These are phyloP conservation scores for Leucoagaricus sp. DNA, from an alignment of 1,284 basidiomycete genomes.

Conservation along the genomic window DNA sequence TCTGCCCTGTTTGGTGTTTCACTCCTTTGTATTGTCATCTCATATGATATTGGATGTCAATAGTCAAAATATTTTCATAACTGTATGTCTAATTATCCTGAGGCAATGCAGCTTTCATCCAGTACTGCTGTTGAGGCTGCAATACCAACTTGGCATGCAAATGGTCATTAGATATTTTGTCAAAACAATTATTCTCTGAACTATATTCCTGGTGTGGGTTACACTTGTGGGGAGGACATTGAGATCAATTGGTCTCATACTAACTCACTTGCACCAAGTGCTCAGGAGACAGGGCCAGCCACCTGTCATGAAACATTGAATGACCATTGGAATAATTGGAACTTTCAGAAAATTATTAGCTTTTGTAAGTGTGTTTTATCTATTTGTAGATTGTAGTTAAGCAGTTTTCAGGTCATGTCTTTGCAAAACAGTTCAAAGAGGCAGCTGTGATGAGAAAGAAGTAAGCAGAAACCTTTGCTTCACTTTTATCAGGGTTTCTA, in stretches of 20 bases:
- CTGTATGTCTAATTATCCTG: constrained; percentile 7
- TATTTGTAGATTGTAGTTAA: constrained; percentile 1
- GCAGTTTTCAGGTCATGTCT: constrained; percentile 2
- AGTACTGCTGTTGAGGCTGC: constrained; percentile 4
- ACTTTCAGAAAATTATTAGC: constrained; percentile 19
- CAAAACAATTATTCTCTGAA: constrained; percentile 7
- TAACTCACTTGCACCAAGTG: constrained; percentile 23
- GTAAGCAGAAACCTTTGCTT: constrained; percentile 10
- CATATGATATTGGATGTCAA: constrained; percentile 27
- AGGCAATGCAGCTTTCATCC: neutral
- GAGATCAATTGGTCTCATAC: constrained; percentile 21
- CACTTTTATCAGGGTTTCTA: constrained; percentile 16
- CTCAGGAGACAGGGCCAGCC: constrained; percentile 22
- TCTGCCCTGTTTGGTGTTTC: constrained; percentile 1
- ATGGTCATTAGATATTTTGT: constrained; percentile 9
- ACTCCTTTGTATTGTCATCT: constrained; percentile 6
- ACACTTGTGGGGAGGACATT: constrained; percentile 8
- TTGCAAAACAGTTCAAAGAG: constrained; percentile 15
- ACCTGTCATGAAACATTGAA: constrained; percentile 22
- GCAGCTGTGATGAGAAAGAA: constrained; percentile 18
- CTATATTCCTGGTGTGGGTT: constrained; percentile 6
- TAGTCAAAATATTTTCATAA: constrained; percentile 17
- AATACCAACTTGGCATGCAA: constrained; percentile 14
- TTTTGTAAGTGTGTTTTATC: constrained; percentile 18
- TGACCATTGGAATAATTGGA: constrained; percentile 25